These are phyloP conservation scores for Fusarium sp. DNA, from an alignment of 2,329 filamentous ascomycete genomes.

Conservation along the genomic window DNA sequence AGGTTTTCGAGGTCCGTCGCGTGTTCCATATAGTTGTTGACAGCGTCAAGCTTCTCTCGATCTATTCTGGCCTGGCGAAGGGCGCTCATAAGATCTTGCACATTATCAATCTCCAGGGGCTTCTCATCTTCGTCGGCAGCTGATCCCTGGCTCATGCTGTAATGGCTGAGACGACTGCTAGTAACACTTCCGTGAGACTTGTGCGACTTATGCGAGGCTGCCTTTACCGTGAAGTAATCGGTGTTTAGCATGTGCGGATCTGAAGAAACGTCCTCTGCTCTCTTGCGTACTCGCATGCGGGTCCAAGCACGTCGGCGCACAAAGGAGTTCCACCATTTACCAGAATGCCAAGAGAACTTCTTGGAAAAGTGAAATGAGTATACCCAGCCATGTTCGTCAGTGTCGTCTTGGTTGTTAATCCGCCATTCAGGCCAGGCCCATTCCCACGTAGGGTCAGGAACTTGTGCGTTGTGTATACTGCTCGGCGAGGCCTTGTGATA, in stretches of 20 bases:
- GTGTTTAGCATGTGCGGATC: constrained; percentile 77
- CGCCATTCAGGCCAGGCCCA: constrained; percentile 82
- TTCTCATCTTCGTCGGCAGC: constrained; percentile 66
- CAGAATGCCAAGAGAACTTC: constrained; percentile 86
- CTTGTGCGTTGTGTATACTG: constrained; percentile 85
- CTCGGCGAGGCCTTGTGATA: constrained; percentile 72
- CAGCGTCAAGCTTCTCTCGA: constrained; percentile 87
- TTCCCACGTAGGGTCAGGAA: constrained; percentile 94
- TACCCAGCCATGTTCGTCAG: constrained; percentile 93
- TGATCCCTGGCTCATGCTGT: constrained; percentile 55
- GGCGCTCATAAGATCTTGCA: constrained; percentile 76
- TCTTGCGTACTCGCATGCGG: constrained; percentile 78
- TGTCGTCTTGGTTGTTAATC: constrained; percentile 77
- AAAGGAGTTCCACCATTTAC: constrained; percentile 94
- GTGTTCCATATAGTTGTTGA: constrained; percentile 85
- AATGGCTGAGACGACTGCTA: constrained; percentile 54
- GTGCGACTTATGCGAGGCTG: constrained; percentile 59
- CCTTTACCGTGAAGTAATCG: constrained; percentile 84
- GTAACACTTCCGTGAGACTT: constrained; percentile 53
- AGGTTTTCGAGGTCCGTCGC: constrained; percentile 83
- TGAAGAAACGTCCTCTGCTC: constrained; percentile 57
- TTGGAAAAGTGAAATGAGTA: constrained; percentile 90
- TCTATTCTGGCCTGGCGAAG: constrained; percentile 83
- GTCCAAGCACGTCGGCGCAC: constrained; percentile 93
- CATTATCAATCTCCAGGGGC: constrained; percentile 70